These are phyloP conservation scores for Candida gorgasii DNA, from an alignment of 805 yeast genomes.

Conservation along the genomic window DNA sequence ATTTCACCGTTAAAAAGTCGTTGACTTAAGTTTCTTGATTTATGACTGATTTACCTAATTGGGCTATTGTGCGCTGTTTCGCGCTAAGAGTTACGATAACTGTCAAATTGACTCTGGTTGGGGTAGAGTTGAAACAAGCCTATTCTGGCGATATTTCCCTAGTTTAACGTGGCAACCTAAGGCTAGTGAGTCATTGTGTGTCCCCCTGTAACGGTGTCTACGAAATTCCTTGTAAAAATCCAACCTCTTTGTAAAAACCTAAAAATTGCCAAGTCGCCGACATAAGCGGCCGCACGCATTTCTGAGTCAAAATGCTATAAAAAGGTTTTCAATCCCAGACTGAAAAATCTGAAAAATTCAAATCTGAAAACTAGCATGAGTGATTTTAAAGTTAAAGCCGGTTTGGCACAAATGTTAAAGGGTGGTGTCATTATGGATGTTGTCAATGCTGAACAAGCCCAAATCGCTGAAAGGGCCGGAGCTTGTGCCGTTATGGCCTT, in stretches of 20 bases:
- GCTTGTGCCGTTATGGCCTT: constrained; percentile 91
- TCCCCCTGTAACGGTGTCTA: too few relatives aligned
- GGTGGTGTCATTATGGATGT: constrained; percentile 79
- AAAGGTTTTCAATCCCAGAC: too few relatives aligned
- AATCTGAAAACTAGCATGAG: background rate
- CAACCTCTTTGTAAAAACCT: too few relatives aligned
- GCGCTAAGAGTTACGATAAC: constrained; percentile 4
- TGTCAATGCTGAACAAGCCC: constrained; percentile 77
- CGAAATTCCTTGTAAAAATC: too few relatives aligned
- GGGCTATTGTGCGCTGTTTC: background rate
- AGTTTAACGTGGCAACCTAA: too few relatives aligned
- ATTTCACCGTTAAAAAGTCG: too few relatives aligned
- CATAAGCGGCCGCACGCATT: too few relatives aligned
- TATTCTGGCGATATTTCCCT: too few relatives aligned
- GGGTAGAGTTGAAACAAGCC: too few relatives aligned
- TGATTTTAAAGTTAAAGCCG: constrained; percentile 61
- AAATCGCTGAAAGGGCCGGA: constrained; percentile 78
- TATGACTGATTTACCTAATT: constrained; percentile 1
- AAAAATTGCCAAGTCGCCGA: too few relatives aligned
- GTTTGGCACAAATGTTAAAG: constrained; percentile 83
- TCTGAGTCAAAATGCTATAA: too few relatives aligned
- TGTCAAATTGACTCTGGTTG: constrained; percentile 1
- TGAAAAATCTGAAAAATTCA: background rate
- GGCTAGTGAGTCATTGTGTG: too few relatives aligned
- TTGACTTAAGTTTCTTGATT: background rate